A percentile compares a stretch with the other conserved stretches of the same genome.
Evolutionary conservation across 164 flowering plant species (phyloP).

Genomic region (Platanus orientalis): DNA sequence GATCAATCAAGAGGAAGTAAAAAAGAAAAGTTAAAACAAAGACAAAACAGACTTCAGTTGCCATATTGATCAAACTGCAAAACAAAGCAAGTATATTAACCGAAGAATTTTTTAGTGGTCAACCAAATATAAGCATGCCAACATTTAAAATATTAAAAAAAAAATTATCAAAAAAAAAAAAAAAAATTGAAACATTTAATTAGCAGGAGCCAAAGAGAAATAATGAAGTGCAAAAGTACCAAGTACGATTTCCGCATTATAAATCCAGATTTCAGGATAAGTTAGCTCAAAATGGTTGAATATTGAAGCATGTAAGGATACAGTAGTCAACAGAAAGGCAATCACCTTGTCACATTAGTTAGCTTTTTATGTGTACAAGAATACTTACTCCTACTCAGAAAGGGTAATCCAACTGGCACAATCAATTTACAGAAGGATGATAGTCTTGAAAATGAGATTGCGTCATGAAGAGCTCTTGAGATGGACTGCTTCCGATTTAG

Average conservation of each 20-base stretch:
- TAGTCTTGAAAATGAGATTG: constrained; percentile 70
- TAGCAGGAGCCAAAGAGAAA: too few species aligned
- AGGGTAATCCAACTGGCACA: constrained; percentile 81
- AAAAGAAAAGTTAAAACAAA: background rate
- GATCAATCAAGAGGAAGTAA: constrained; percentile 2
- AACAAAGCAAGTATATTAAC: too few species aligned
- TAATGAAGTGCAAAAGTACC: too few species aligned
- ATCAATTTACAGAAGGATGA: constrained; percentile 69
- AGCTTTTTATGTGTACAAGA: background rate
- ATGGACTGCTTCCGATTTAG: constrained; percentile 35
- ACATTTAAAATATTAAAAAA: too few species aligned
- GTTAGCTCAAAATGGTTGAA: too few species aligned
- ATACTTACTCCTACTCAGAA: constrained; percentile 58
- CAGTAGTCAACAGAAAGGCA: too few species aligned
- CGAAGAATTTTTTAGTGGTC: too few species aligned
- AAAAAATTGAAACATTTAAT: too few species aligned
- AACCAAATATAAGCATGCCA: background rate
- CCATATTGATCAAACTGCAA: background rate
- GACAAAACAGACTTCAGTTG: background rate
- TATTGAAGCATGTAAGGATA: too few species aligned
- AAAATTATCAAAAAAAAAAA: too few species aligned
- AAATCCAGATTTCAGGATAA: background rate
- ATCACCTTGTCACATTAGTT: background rate
- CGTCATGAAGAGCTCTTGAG: constrained; percentile 66
- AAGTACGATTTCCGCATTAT: too few species aligned